A percentile compares a stretch with the other conserved stretches of the same genome.
Conservation (phyloP, 345 rosid genomes). For the Cardamine resedifolia region DNA sequence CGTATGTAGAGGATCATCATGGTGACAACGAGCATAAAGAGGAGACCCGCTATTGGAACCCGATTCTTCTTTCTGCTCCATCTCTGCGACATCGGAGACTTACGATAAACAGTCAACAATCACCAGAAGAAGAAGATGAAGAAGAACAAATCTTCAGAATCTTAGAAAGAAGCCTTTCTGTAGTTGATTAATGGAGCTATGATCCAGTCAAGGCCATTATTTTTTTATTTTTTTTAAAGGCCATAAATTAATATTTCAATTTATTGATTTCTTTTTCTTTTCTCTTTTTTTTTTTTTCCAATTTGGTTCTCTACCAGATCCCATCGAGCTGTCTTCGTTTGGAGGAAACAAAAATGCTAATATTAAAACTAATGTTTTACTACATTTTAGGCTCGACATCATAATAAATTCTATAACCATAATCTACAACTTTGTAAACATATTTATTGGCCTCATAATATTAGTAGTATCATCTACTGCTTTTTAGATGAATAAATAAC, state of each 20-base stretch:
- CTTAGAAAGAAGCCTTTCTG: no score
- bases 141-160: no score
- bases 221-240: no score
- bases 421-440: not conserved
- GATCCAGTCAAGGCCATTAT: not conserved
- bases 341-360: no score
- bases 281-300: no score
- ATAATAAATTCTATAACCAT: not conserved
- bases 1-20: conserved; percentile 58
- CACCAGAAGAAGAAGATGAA: not conserved
- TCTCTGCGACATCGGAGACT: conserved; percentile 52
- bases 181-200: no score
- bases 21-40: conserved; percentile 47
- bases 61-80: conserved; percentile 74
- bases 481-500: no score
- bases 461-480: no score
- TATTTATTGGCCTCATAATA: not conserved
- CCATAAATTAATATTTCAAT: no score
- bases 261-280: no score
- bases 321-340: not conserved
- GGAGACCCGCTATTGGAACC: conserved; percentile 50
- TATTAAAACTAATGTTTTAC: no score
- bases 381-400: no score
- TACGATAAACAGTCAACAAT: not conserved
- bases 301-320: not conserved